Percentiles rank a stretch among this genome's conserved stretches.
Conservation (phyloP, 306 rosid species). For the Oxytropis ochrocephala region DNA sequence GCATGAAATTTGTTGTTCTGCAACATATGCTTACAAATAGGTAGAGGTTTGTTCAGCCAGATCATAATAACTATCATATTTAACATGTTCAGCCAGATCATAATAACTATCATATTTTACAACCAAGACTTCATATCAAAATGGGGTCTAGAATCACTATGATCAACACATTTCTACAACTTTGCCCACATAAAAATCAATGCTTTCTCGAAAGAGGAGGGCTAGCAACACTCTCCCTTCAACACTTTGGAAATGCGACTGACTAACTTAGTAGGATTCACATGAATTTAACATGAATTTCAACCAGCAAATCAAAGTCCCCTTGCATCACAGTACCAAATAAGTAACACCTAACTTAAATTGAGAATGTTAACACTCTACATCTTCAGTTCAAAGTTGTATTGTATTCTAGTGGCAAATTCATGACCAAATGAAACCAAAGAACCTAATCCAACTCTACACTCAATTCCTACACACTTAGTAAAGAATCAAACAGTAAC, state of each 20-base stretch:
- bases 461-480: background rate
- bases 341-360: conserved; percentile 1
- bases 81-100: background rate
- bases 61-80: background rate
- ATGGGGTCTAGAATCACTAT: background rate
- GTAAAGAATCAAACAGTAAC: background rate
- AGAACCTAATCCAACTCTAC: background rate
- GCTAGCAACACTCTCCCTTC: no score
- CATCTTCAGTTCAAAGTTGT: background rate
- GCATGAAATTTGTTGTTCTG: no score
- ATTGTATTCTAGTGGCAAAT: background rate
- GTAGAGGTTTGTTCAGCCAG: no score
- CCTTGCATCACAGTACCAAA: background rate
- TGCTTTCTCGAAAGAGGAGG: background rate
- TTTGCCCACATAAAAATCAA: background rate
- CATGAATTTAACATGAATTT: no score
- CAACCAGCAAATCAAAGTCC: background rate
- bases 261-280: no score
- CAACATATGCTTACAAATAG: no score
- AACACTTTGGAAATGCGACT: no score
- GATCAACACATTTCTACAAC: background rate
- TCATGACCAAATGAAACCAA: background rate
- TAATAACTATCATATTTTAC: conserved; percentile 3
- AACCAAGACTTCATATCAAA: background rate
- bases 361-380: background rate